Conservation (phyloP, 1,284 basidiomycete species). For the Moniliophthora roreri region DNA sequence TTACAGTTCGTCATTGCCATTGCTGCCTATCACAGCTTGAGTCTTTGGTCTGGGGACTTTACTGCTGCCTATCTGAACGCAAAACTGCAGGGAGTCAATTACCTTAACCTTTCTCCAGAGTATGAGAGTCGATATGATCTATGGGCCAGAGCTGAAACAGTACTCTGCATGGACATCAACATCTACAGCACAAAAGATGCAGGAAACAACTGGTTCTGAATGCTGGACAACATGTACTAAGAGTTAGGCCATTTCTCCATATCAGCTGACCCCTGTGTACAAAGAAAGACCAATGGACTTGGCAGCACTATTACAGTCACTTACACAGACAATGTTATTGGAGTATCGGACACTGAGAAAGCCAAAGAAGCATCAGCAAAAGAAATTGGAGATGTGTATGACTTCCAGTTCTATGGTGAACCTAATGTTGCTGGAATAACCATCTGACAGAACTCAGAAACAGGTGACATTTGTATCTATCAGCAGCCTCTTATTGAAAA, state of each 20-base stretch:
- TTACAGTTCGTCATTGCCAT: neutral
- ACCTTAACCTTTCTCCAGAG: conserved; percentile 2
- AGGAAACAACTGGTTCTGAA: conserved; percentile 4
- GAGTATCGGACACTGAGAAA: neutral
- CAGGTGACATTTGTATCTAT: neutral
- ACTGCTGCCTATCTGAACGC: conserved; percentile 5
- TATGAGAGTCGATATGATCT: neutral
- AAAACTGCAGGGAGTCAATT: neutral
- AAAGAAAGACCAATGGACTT: neutral
- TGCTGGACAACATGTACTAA: neutral
- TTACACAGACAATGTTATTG: conserved; percentile 7
- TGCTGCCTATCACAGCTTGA: neutral
- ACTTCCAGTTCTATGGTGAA: neutral
- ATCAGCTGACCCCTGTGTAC: conserved; percentile 9
- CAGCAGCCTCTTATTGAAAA: neutral
- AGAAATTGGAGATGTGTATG: neutral
- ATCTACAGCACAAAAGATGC: conserved; percentile 10
- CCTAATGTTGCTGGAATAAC: conserved; percentile 1
- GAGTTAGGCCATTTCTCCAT: neutral
- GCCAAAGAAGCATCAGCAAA: neutral
- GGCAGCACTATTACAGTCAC: conserved; percentile 6
- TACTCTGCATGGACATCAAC: conserved; percentile 1
- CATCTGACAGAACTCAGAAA: neutral
- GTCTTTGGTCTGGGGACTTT: conserved; percentile 7
- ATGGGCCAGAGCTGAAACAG: neutral